Evolutionary conservation across 2,329 filamentous ascomycete genomes (phyloP).

Genomic region (Leptosphaerulina australis): DNA sequence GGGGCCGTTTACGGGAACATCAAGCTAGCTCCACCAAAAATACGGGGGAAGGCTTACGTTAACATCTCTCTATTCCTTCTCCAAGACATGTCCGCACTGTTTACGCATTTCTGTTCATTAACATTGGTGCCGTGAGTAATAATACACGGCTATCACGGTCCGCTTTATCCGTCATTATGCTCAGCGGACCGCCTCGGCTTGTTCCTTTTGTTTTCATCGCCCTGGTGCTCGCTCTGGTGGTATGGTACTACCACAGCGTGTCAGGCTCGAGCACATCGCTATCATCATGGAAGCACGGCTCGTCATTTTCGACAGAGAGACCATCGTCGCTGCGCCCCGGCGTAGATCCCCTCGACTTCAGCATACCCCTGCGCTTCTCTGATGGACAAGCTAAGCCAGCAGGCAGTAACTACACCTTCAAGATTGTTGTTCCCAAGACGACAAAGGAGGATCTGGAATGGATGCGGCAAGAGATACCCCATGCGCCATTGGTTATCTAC

Average conservation of each 20-base stretch:
- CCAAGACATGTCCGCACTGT: slow-evolving; percentile 6
- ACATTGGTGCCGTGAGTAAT: slow-evolving; percentile 18
- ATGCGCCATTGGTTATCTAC: slow-evolving; percentile 54
- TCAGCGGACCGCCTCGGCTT: slow-evolving; percentile 44
- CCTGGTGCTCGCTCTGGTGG: slow-evolving; percentile 34
- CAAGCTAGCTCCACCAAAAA: slow-evolving; percentile 8
- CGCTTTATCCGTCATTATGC: slow-evolving; percentile 35
- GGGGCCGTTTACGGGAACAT: slow-evolving; percentile 3
- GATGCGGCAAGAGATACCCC: slow-evolving; percentile 45
- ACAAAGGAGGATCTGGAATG: slow-evolving; percentile 47
- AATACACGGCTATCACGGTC: slow-evolving; percentile 12
- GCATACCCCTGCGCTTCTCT: slow-evolving; percentile 41
- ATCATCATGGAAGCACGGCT: slow-evolving; percentile 23
- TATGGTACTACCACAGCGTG: slow-evolving; percentile 39
- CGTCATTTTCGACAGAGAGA: slow-evolving; percentile 9
- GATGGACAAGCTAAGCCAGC: slow-evolving; percentile 40
- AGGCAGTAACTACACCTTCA: slow-evolving; percentile 46
- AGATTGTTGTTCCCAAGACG: slow-evolving; percentile 47
- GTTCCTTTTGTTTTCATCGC: slow-evolving; percentile 37
- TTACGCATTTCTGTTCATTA: not conserved
- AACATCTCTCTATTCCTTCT: not conserved
- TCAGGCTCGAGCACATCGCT: slow-evolving; percentile 17
- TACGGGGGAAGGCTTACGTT: slow-evolving; percentile 10
- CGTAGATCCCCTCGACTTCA: slow-evolving; percentile 44
- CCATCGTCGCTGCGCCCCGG: slow-evolving; percentile 22